Base-by-base conservation (phyloP, 257 asterid genomes). In the Cynanchum wilfordii region DNA sequence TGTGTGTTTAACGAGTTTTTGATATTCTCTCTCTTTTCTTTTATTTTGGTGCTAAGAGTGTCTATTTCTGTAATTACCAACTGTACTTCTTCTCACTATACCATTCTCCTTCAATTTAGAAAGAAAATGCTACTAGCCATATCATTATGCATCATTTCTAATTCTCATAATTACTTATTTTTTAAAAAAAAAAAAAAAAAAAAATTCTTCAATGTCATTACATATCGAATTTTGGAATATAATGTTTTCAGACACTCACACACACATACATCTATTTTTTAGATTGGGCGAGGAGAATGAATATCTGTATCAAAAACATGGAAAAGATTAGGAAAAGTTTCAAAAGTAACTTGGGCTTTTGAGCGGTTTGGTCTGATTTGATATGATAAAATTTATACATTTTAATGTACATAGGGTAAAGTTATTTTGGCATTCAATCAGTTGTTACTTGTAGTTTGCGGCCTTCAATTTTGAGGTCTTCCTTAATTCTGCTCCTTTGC, bases 371-470 rank as follows among this genome's bases (percentile, higher is more conserved):
- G 42, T 30, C 12, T 22, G 38, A 5, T 30, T 13, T 30, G 13
- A 16, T 33, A 62, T 7, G n/a, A n/a, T n/a, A n/a, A 17, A 7
- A 62, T 4, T 11, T 29, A 64, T 13, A 7, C 22, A 33, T 36
- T 64, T 0, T 36, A 0, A 36, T 19, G 25, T 36, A 30, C 7
- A 6, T 6, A 33, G 10, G 49, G 2, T 17, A 2, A 62, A 10
- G 47, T 17, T 33, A 16, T 19, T 67, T 67, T 30, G 54, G 30
- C 60, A 11, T 29, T 19, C 47, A 57, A 10, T 45, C 7, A 36
- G 70, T 10, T 71, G 40, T 60, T 16, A 56, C 45, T 30, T n/a
- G 11, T 42, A 59, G 55, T 75, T 42, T 73, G 30, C 73, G 24
- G 20, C 24, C 30, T 27, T 36, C 10, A 27, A 33, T 20, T 19